Evolutionary conservation across 1,284 basidiomycete species (phyloP).

Genomic region (Pholiota adiposa): DNA sequence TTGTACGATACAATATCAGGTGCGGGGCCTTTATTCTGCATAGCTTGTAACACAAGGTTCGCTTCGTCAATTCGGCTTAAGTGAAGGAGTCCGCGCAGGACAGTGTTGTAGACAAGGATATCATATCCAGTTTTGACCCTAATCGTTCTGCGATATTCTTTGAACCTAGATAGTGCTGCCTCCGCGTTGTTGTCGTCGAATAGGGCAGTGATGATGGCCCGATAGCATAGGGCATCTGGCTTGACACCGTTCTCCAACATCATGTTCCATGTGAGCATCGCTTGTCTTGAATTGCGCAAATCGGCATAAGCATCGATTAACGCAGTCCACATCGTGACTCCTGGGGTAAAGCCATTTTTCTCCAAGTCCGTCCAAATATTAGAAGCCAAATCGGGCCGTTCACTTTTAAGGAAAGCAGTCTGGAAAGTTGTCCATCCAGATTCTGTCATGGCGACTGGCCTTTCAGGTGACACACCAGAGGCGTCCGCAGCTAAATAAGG

Average conservation of each 20-base stretch:
- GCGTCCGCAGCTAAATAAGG: slow-evolving; percentile 43
- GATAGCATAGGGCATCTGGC: slow-evolving; percentile 62
- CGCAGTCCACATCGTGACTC: slow-evolving; percentile 63
- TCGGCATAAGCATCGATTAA: slow-evolving; percentile 64
- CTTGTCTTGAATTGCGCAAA: slow-evolving; percentile 48
- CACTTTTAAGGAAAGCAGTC: slow-evolving; percentile 57
- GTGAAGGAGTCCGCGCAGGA: slow-evolving; percentile 63
- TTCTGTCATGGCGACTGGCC: slow-evolving; percentile 51
- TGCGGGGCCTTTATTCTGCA: slow-evolving; percentile 55
- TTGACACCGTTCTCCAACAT: slow-evolving; percentile 57
- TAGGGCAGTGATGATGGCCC: slow-evolving; percentile 61
- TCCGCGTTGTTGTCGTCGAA: slow-evolving; percentile 50
- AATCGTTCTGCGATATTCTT: slow-evolving; percentile 46
- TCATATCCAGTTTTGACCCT: slow-evolving; percentile 28
- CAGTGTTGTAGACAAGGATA: slow-evolving; percentile 64
- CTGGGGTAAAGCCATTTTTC: slow-evolving; percentile 49
- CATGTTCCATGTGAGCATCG: slow-evolving; percentile 57
- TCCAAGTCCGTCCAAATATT: slow-evolving; percentile 68
- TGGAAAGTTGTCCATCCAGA: slow-evolving; percentile 66
- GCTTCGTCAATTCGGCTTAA: slow-evolving; percentile 47
- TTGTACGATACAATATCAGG: slow-evolving; percentile 82
- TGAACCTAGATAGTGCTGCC: slow-evolving; percentile 54
- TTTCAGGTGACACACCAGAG: slow-evolving; percentile 45
- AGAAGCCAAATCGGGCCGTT: slow-evolving; percentile 57
- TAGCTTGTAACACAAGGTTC: slow-evolving; percentile 47